These are phyloP conservation scores for Cordia subcordata DNA, from an alignment of 257 asterid species.

Conservation along the genomic window DNA sequence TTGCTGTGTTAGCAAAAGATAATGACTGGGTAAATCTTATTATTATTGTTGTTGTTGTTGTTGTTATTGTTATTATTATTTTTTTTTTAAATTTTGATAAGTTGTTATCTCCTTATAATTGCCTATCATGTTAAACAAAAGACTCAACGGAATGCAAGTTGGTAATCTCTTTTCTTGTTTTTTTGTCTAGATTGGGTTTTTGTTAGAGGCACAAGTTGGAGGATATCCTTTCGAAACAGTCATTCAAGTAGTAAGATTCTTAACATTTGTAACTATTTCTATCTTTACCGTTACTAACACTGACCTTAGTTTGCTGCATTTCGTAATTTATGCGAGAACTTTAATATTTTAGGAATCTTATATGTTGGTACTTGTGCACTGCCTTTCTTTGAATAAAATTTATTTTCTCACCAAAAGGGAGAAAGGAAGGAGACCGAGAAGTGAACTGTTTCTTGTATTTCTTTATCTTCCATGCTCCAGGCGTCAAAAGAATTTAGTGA, in stretches of 20 bases:
- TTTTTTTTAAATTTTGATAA: conserved; percentile 5
- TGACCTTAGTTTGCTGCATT: too few relatives aligned
- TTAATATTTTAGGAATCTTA: too few relatives aligned
- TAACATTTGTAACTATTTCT: too few relatives aligned
- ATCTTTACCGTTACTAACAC: not conserved
- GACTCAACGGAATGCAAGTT: not conserved
- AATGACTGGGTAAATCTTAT: conserved; percentile 91
- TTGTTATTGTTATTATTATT: conserved; percentile 9
- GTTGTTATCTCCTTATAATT: too few relatives aligned
- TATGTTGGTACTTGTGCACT: too few relatives aligned
- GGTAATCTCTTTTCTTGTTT: not conserved
- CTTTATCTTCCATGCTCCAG: conserved; percentile 39
- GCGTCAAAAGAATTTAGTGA: conserved; percentile 84
- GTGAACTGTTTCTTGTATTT: not conserved
- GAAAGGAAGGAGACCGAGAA: too few relatives aligned
- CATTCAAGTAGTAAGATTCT: conserved; percentile 71
- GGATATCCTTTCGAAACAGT: conserved; percentile 79
- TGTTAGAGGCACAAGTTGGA: conserved; percentile 94
- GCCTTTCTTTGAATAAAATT: not conserved
- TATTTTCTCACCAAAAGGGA: conserved; percentile 7
- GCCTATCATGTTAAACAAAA: not conserved
- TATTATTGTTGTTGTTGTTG: conserved; percentile 1
- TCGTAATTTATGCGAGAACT: too few relatives aligned
- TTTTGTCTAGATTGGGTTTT: conserved; percentile 77
- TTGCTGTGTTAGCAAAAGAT: conserved; percentile 84